Base-by-base conservation (phyloP, 139 green algal species). In the Nannochloris sp. region DNA sequence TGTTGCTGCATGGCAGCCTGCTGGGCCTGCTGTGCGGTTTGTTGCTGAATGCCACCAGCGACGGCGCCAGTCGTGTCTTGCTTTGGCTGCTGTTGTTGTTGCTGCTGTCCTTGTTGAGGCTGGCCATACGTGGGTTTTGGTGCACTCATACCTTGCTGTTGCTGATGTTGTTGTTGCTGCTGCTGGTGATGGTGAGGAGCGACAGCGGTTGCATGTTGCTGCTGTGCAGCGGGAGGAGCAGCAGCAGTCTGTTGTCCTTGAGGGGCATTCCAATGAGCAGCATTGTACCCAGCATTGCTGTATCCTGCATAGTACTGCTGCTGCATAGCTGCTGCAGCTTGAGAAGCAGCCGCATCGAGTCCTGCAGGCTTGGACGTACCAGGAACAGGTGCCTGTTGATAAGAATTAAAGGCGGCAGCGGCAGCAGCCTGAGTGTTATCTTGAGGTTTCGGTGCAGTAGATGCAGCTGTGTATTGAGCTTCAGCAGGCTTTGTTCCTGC, bases 401-500 rank as follows among this genome's bases (percentile, higher is more conserved):
- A n/a, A n/a, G n/a, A n/a, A n/a, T n/a, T n/a, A n/a, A 19, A 45
- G 9, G 12, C 9, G 9, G 9, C 37, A 45, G 37, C 37, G 12
- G 37, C 37, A 9, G 9, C 37, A 45, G 37, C 37, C 37, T 45
- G 37, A 19, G 37, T 45, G 9, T 45, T 45, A 12, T 45, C 37
- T 19, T 9, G 9, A 19, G 37, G 9, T 45, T 45, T 45, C 29
- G 9, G 10, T 59, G 12, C 12, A 19, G 42, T 33, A 32, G 59
- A 30, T 65, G 56, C 56, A 33, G 25, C 6, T 64, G 56, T 29
- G 25, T 15, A 12, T 55, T 31, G 5, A 51, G 56, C 6, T 64
- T 65, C 61, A 12, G 62, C 53, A 19, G 69, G 37, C 54, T 68
- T 56, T 31, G 23, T 42, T 14, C n/a, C 33, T n/a, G 13, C 30